A percentile compares a stretch with the other conserved stretches of the same genome.
Evolutionary conservation across 495 filamentous ascomycete species (phyloP).

Genomic region (Jackrogersella minutella): DNA sequence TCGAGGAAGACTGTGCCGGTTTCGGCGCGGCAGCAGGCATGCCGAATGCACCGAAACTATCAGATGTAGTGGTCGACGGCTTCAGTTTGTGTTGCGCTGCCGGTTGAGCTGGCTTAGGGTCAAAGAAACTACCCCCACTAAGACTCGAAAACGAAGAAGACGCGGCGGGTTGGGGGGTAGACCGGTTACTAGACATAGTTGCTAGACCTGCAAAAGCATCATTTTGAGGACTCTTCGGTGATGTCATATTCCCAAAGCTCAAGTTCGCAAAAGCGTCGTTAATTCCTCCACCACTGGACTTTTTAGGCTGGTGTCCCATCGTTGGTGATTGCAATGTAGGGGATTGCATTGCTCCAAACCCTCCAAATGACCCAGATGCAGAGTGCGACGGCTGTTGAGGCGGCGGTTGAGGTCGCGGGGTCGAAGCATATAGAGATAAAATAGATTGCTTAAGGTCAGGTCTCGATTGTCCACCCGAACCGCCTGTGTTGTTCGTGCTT

Average conservation of each 20-base stretch:
- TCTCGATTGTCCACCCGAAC: slow-evolving; percentile 70
- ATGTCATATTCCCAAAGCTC: slow-evolving; percentile 68
- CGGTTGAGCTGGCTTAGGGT: slow-evolving; percentile 67
- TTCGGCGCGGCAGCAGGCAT: slow-evolving; percentile 60
- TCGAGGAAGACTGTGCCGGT: slow-evolving; percentile 55
- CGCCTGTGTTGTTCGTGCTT: slow-evolving; percentile 71
- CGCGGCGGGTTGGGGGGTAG: slow-evolving; percentile 62
- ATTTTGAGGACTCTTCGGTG: slow-evolving; percentile 63
- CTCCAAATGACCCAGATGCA: slow-evolving; percentile 52
- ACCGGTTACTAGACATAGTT: slow-evolving; percentile 62
- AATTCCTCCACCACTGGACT: slow-evolving; percentile 71
- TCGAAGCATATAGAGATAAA: slow-evolving; percentile 90
- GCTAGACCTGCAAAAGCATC: slow-evolving; percentile 77
- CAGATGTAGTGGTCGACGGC: slow-evolving; percentile 54
- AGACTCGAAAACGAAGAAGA: slow-evolving; percentile 63
- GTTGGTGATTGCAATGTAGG: slow-evolving; percentile 55
- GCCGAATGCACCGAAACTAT: slow-evolving; percentile 62
- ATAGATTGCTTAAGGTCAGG: slow-evolving; percentile 98
- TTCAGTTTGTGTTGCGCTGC: slow-evolving; percentile 58
- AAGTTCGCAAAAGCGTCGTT: slow-evolving; percentile 89
- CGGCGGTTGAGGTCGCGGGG: slow-evolving; percentile 71
- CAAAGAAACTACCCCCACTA: slow-evolving; percentile 81
- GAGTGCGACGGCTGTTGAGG: slow-evolving; percentile 61
- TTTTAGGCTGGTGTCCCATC: slow-evolving; percentile 53
- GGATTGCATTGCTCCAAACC: slow-evolving; percentile 75